These are phyloP conservation scores for Suhomyces bolitotheri DNA, from an alignment of 1,139 yeast species.

Conservation along the genomic window DNA sequence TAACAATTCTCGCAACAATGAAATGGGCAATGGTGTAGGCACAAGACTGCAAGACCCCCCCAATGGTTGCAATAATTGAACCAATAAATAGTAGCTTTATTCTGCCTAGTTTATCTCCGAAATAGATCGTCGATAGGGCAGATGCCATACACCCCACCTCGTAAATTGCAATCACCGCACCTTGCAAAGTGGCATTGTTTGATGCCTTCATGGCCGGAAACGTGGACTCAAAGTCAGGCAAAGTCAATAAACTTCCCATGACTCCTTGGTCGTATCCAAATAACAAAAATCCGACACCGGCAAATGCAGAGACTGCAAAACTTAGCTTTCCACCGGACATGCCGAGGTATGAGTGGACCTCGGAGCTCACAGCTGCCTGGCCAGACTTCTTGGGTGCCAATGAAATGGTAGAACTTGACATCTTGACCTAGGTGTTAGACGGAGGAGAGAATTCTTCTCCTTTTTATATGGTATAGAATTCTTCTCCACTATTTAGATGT, in stretches of 20 bases:
- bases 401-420: constrained; percentile 1
- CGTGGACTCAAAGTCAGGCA: constrained; percentile 36
- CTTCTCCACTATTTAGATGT: constrained; percentile 12
- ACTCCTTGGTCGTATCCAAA: constrained; percentile 55
- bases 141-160: constrained; percentile 40
- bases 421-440: background rate
- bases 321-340: constrained; percentile 28
- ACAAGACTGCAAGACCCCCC: constrained; percentile 39
- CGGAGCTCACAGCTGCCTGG: constrained; percentile 1
- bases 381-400: background rate
- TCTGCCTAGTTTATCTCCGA: constrained; percentile 39
- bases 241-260: constrained; percentile 47
- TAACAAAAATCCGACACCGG: constrained; percentile 35
- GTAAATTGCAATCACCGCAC: constrained; percentile 39
- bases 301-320: constrained; percentile 28
- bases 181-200: constrained; percentile 37
- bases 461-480: background rate
- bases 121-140: constrained; percentile 36
- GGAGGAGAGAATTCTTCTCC: background rate
- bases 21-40: constrained; percentile 36
- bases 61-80: constrained; percentile 33
- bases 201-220: constrained; percentile 37
- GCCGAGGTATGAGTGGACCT: constrained; percentile 24
- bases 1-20: constrained; percentile 42
- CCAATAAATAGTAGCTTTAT: constrained; percentile 34